Percentiles rank a stretch among this genome's conserved stretches.
phyloP scores from a whole-genome alignment of 331 rosid species.

The Quercus phellos region DNA sequence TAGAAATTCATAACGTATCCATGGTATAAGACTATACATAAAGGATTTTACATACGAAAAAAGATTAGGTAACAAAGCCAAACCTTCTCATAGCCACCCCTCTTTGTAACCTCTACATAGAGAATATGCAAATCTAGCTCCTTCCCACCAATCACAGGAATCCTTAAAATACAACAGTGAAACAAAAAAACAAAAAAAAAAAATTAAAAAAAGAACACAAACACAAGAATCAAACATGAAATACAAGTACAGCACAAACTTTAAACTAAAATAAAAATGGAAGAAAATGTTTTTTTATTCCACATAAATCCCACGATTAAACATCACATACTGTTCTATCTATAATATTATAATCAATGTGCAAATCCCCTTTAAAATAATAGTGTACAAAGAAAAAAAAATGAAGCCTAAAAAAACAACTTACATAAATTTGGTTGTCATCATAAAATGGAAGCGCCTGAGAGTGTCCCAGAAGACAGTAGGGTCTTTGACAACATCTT shows the following conservation, averaged over 20 bases:
- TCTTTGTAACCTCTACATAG: constrained; percentile 80
- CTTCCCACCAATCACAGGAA: constrained; percentile 98
- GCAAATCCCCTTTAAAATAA: not conserved
- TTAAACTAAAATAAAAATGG: not conserved
- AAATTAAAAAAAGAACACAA: not conserved
- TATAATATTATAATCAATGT: not conserved
- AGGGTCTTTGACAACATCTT: constrained; percentile 42
- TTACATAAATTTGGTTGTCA: constrained; percentile 87
- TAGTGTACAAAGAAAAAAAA: not conserved
- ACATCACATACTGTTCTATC: constrained; percentile 7
- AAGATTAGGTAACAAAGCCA: not conserved
- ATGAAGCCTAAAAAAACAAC: not conserved
- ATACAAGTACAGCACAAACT: not conserved
- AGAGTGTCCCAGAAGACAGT: constrained; percentile 80
- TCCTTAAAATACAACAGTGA: constrained; percentile 36
- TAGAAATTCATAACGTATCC: not conserved
- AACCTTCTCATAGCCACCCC: constrained; percentile 90
- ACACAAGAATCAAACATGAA: not conserved
- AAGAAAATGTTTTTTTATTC: not conserved
- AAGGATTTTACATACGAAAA: not conserved
- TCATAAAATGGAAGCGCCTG: constrained; percentile 69
- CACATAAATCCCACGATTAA: not conserved
- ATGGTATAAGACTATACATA: not conserved
- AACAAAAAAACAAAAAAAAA: not conserved
- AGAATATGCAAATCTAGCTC: constrained; percentile 87